Conservation (phyloP, 805 yeast genomes). For the Ogataea populi-albae region DNA sequence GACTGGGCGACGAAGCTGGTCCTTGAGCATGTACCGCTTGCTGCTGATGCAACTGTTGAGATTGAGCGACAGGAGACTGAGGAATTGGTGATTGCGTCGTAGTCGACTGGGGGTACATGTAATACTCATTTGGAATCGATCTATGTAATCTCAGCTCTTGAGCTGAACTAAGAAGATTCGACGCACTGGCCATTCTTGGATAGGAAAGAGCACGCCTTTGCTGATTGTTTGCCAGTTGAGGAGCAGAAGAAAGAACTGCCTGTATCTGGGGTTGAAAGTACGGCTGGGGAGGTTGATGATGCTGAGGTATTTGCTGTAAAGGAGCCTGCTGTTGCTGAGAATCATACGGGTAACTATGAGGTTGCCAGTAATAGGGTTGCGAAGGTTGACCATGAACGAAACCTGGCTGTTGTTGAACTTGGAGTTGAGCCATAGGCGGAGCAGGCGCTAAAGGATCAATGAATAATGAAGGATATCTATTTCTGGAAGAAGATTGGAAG, state of each 20-base stretch:
- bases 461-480: slow-evolving; percentile 46
- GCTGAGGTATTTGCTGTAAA: too few relatives aligned
- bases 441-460: slow-evolving; percentile 49
- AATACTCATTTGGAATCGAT: slow-evolving; percentile 20
- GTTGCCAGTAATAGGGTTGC: slow-evolving; percentile 11
- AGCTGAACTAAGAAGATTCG: slow-evolving; percentile 3
- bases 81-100: slow-evolving; percentile 6
- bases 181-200: slow-evolving; percentile 12
- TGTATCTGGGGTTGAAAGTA: slow-evolving; percentile 4
- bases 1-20: slow-evolving; percentile 10
- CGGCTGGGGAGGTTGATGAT: slow-evolving; percentile 5
- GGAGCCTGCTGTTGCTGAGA: slow-evolving; percentile 2
- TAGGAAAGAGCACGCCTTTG: slow-evolving; percentile 17
- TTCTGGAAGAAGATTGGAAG: slow-evolving; percentile 31
- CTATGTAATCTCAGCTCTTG: slow-evolving; percentile 18
- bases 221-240: slow-evolving; percentile 2
- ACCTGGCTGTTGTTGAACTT: too few relatives aligned
- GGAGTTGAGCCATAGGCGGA: slow-evolving; percentile 19
- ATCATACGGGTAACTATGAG: slow-evolving; percentile 4
- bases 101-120: background rate
- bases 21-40: slow-evolving; percentile 11
- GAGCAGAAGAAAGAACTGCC: slow-evolving; percentile 5
- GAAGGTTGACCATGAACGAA: too few relatives aligned
- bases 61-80: slow-evolving; percentile 15
- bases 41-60: slow-evolving; percentile 9